Evolutionary conservation across 768 basidiomycete species (phyloP).

Genomic region (Mycena belliarum): DNA sequence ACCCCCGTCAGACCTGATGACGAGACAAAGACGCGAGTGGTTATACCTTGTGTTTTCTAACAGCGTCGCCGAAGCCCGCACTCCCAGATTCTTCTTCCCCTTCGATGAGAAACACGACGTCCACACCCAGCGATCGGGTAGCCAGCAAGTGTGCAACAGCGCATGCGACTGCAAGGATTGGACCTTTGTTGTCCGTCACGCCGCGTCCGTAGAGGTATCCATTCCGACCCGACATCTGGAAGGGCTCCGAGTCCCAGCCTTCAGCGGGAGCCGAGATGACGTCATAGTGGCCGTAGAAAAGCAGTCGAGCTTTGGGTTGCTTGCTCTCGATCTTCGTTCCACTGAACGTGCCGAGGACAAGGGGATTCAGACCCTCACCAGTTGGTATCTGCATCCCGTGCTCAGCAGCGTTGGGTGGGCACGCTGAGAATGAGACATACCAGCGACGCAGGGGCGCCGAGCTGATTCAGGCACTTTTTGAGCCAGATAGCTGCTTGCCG

Average conservation of each 20-base stretch:
- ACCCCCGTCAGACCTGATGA: constrained; percentile 1
- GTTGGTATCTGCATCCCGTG: constrained; percentile 62
- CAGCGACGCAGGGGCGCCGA: constrained; percentile 81
- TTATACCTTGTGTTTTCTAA: constrained; percentile 71
- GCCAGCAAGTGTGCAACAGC: constrained; percentile 83
- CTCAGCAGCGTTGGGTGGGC: not conserved
- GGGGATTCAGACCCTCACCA: constrained; percentile 75
- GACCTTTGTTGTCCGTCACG: constrained; percentile 94
- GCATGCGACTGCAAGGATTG: constrained; percentile 86
- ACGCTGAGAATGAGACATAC: constrained; percentile 40
- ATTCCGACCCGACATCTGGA: constrained; percentile 76
- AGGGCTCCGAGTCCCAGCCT: constrained; percentile 86
- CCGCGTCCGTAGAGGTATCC: constrained; percentile 92
- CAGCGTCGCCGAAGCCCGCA: constrained; percentile 77
- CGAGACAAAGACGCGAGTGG: not conserved
- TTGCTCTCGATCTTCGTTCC: constrained; percentile 55
- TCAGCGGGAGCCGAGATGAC: constrained; percentile 80
- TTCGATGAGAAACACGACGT: constrained; percentile 89
- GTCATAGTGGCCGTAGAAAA: constrained; percentile 98
- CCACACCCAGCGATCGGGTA: constrained; percentile 73
- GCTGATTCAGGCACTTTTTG: constrained; percentile 81
- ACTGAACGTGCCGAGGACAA: constrained; percentile 87
- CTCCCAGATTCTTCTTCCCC: constrained; percentile 98
- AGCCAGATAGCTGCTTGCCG: constrained; percentile 93
- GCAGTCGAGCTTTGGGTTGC: constrained; percentile 64